Evolutionary conservation across 345 rosid species (phyloP), one percentile per base, ranked within the genome.

Genomic region (Syzygium oleosum): DNA sequence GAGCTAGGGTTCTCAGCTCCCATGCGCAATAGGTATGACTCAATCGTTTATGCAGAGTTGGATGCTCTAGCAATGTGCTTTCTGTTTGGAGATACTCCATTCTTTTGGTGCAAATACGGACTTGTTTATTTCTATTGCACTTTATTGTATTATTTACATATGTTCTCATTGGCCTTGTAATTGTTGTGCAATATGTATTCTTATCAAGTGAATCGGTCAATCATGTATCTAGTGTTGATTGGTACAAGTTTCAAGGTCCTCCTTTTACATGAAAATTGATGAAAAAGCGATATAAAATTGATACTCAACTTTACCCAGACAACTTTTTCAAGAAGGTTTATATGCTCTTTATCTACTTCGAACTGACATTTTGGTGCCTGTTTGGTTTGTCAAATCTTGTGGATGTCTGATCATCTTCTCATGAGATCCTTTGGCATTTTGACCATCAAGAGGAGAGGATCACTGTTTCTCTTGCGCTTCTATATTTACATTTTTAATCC

Each of bases 21-120:
- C 87, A 92, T 96, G 96, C 92, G 98, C 90, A 98, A 96, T 94
- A 98, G 99, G 99, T 95, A 90, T 88, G 87, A 87, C n/a, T 49
- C 27, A 55, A 79, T 46, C 46, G 79, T 17, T 27, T 63, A 17
- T 68, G 58, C 77, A 52, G 19, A 34, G 46, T 9, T 1, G 9
- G 51, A 55, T 49, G 19, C 25, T 1, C 29, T 34, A 68, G 79
- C 79, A 4, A 17, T 34, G 46, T 68, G 46, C 79, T 68, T 68
- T 68, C 79, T 7, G 22, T 2, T 65, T 9, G 43, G 12, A 68
- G 46, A 68, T 31, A 9, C 22, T 34, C 79, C 43, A 34, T 68
- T 68, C 1, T 68, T 68, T 68, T 17, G 79, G 46, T 34, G 46
- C 79, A 17, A 68, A 68, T 68, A 21, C 22, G 23, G 46, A 68